These are phyloP conservation scores for Ophiostoma quercus DNA, from an alignment of 2,329 filamentous ascomycete species.

Conservation along the genomic window DNA sequence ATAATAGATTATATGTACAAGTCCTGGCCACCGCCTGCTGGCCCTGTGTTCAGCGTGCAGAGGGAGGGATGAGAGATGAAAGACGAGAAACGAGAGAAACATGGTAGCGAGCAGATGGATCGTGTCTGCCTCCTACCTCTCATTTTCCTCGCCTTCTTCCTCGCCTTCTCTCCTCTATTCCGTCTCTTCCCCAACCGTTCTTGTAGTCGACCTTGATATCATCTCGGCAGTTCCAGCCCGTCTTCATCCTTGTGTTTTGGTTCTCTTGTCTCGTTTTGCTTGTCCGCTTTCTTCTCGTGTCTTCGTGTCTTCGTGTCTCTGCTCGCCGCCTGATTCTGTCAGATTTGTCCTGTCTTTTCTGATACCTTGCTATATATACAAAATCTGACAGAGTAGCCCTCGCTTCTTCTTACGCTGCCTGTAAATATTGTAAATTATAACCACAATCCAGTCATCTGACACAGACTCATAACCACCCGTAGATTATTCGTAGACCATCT, in stretches of 20 bases:
- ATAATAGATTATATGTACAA: background rate
- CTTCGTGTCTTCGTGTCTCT: background rate
- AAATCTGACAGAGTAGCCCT: background rate
- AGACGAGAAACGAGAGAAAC: background rate
- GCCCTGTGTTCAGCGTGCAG: background rate
- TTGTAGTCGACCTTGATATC: constrained; percentile 7
- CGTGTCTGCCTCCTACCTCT: background rate
- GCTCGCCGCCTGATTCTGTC: background rate
- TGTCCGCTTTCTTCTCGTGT: background rate
- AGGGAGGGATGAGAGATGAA: background rate
- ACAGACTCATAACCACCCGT: background rate
- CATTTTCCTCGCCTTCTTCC: background rate
- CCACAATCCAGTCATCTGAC: too few relatives aligned
- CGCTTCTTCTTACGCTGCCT: constrained; percentile 2
- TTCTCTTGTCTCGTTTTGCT: too few relatives aligned
- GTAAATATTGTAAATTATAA: background rate
- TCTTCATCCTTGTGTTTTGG: too few relatives aligned
- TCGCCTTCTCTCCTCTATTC: background rate
- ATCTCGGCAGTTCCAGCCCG: background rate
- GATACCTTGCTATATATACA: background rate
- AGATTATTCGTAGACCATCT: background rate
- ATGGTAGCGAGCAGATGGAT: background rate
- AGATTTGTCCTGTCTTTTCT: background rate
- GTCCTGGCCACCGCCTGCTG: background rate
- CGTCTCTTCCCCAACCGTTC: background rate